These are phyloP conservation scores for Phytophthora parvispora DNA, from an alignment of 352 stramenopile species.

Conservation along the genomic window DNA sequence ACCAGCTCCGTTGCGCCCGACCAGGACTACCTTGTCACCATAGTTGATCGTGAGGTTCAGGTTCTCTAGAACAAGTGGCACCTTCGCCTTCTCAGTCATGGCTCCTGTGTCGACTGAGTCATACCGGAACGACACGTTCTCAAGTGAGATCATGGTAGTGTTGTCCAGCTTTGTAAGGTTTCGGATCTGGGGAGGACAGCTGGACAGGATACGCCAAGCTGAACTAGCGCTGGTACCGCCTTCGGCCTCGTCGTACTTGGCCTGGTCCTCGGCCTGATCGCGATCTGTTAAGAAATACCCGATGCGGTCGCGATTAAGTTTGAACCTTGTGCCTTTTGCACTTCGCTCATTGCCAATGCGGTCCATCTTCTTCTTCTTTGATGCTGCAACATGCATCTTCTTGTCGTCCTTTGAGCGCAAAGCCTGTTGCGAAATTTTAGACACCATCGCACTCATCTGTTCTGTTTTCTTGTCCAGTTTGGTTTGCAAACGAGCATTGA, in stretches of 20 bases:
- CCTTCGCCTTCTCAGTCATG: constrained; percentile 14
- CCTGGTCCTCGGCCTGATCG: constrained; percentile 49
- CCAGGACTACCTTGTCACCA: constrained; percentile 86
- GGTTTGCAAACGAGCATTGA: constrained; percentile 54
- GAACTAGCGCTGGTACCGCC: constrained; percentile 27
- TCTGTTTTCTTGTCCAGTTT: constrained; percentile 70
- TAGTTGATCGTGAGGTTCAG: constrained; percentile 82
- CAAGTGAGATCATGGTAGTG: constrained; percentile 62
- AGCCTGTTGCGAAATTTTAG: constrained; percentile 51
- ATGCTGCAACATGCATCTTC: constrained; percentile 67
- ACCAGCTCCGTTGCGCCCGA: constrained; percentile 86
- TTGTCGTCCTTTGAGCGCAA: constrained; percentile 65
- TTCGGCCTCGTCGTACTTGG: constrained; percentile 52
- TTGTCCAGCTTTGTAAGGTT: constrained; percentile 62
- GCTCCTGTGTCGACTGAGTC: neutral
- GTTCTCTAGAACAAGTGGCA: constrained; percentile 64
- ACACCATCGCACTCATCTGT: constrained; percentile 62
- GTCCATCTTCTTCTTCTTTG: constrained; percentile 81
- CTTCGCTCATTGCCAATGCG: constrained; percentile 60
- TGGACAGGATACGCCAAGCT: constrained; percentile 57
- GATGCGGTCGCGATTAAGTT: constrained; percentile 57
- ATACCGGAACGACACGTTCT: constrained; percentile 66
- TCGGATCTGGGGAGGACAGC: constrained; percentile 58
- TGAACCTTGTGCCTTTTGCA: constrained; percentile 69
- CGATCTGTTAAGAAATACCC: constrained; percentile 51